Evolutionary conservation across 2,329 filamentous ascomycete species (phyloP), one percentile per base, ranked within the genome.

Genomic region (Sporothrix pseudoabietina): DNA sequence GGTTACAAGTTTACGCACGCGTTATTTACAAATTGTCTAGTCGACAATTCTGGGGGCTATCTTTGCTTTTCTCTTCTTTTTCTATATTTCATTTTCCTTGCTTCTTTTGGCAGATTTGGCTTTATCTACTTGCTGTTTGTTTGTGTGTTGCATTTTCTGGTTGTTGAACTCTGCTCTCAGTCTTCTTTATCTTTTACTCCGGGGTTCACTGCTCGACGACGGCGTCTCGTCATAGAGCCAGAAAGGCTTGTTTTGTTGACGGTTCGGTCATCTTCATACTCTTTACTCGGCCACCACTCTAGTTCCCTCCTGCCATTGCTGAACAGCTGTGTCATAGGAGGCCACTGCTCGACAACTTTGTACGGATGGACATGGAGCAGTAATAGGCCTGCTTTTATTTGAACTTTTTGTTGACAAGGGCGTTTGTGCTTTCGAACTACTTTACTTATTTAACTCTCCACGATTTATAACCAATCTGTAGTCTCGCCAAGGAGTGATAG

Each of bases 1-100:
- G 66, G 66, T 55, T 54, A n/a, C 47, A 52, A 35, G 30, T 39
- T 54, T 54, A 49, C 41, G 47, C 47, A 47, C 66, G 47, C 49
- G 32, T 69, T 69, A 16, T 54, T 69, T 54, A 14, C 30, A 52
- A 54, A 69, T 69, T 69, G 66, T 69, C 66, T 69, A 69, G 66
- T 69, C 66, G 66, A 54, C 66, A 69, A 69, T 69, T 55, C 14
- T 65, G 35, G 61, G 65, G 44, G 16, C 4, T 39, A 39, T 49
- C 5, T 68, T 44, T 47, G 26, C 3, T 66, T 68, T 68, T 5
- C 4, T 19, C 47, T 35, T 69, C 3, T 54, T n/a, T 14, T 41
- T 69, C 26, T 22, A n/a, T 30, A 41, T 41, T 47, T 9, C 16
- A 10, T 30, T 41, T 41, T 59, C 8, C 35, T 16, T 59, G 32